These are phyloP conservation scores for Aspergillus clavatus DNA, from an alignment of 2,329 filamentous ascomycete genomes.

Conservation along the genomic window DNA sequence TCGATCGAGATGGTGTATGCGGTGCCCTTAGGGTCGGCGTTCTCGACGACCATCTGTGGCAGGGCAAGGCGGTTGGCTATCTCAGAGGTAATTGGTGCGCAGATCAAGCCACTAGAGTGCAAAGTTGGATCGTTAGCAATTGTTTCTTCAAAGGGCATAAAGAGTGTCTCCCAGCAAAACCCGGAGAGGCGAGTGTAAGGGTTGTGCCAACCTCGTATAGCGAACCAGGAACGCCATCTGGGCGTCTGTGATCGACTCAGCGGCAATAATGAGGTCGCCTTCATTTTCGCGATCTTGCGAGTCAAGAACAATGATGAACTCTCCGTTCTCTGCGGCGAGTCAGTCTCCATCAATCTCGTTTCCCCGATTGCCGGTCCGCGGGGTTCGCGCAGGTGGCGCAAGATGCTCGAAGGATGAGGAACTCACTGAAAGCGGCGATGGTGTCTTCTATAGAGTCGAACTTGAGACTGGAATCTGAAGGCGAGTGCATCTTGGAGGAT, in stretches of 20 bases:
- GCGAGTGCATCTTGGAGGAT: constrained; percentile 34
- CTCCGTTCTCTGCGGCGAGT: constrained; percentile 58
- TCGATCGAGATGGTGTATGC: constrained; percentile 93
- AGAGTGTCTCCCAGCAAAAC: no score
- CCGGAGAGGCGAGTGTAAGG: no score
- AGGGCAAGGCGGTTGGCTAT: constrained; percentile 69
- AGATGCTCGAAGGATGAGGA: not conserved
- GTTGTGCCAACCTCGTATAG: constrained; percentile 57
- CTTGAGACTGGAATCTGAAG: constrained; percentile 29
- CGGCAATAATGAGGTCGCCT: constrained; percentile 95
- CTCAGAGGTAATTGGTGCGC: constrained; percentile 70
- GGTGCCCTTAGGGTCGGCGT: constrained; percentile 75
- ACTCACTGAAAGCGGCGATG: constrained; percentile 40
- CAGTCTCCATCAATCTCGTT: not conserved
- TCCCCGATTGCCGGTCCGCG: constrained; percentile 4
- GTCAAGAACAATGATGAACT: constrained; percentile 96
- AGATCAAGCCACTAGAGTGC: constrained; percentile 70
- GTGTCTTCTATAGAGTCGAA: constrained; percentile 42
- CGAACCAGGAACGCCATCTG: constrained; percentile 97
- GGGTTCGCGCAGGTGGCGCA: not conserved
- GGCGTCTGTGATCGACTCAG: constrained; percentile 72
- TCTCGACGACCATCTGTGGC: constrained; percentile 85
- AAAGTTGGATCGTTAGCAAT: not conserved
- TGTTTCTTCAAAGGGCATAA: no score
- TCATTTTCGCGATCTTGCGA: constrained; percentile 92